Base-by-base conservation (phyloP, 805 yeast genomes). In the Pichia insulana region DNA sequence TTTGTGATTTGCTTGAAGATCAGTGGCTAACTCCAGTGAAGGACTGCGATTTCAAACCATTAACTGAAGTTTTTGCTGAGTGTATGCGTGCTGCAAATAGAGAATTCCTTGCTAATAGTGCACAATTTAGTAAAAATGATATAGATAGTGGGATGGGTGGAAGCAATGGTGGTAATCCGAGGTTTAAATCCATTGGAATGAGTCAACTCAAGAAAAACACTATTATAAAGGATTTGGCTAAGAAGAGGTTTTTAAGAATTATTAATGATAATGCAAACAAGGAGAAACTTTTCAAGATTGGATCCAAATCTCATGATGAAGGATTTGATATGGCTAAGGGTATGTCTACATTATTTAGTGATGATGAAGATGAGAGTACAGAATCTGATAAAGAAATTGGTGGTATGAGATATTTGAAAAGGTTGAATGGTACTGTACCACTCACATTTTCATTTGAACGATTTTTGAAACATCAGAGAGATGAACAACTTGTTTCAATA, bases 401-500 rank as follows among this genome's bases (percentile, higher is more conserved):
- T 12, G 44, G 38, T 10, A 15, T 12, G 7, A 36, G 33, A 22
- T 44, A 46, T 31, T 51, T 49, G 28, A 70, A 65, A 42, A 67
- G 67, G 37, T 68, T 83, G 16, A 71, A 72, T 30, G 69, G 74
- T 2, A 52, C 64, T 19, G 49, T 80, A 4, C 71, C 80, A 2
- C 58, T 87, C 20, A 67, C 80, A 0, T 67, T 87, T 54, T 81
- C 78, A 53, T 66, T 83, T 40, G 72, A 75, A 27, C 68, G 92
- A 50, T 88, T 74, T 51, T 69, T 83, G 40, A 81, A 86, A 54
- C 63, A 73, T 28, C 69, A 80, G 53, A 72, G 97, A 50, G 71
- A 83, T 10, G 59, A 65, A 36, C 83, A 83, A 50, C 67, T 92
- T 13, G 74, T 68, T 1, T 74, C 74, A 28, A 69, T 83, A 39